Evolutionary conservation across 2,329 filamentous ascomycete species (phyloP).

Genomic region (Xylariales sp.): DNA sequence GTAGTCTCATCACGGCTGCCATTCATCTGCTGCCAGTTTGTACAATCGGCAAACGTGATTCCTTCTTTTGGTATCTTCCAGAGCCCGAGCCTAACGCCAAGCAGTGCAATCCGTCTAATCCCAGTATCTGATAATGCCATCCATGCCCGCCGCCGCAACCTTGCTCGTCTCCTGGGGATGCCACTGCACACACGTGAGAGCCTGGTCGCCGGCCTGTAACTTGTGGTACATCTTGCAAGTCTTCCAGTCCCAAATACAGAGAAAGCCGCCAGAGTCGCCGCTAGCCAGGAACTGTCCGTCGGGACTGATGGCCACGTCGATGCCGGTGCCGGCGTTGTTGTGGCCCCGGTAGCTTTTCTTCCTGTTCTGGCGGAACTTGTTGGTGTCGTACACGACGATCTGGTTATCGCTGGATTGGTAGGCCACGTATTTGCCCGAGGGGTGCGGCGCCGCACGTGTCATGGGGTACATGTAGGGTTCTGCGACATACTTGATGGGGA

Average conservation of each 20-base stretch:
- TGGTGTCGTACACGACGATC: constrained; percentile 90
- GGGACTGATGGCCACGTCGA: constrained; percentile 82
- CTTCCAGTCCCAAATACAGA: constrained; percentile 99
- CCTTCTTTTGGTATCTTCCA: too few relatives aligned
- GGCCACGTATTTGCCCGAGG: constrained; percentile 87
- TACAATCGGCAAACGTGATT: too few relatives aligned
- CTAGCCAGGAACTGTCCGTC: constrained; percentile 88
- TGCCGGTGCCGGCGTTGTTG: constrained; percentile 90
- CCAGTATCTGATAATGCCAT: constrained; percentile 88
- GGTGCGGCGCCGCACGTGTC: constrained; percentile 79
- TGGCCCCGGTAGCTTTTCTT: constrained; percentile 97
- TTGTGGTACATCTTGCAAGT: constrained; percentile 99
- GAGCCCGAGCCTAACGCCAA: too few relatives aligned
- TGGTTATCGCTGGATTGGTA: constrained; percentile 95
- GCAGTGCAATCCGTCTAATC: constrained; percentile 61
- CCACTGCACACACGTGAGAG: constrained; percentile 87
- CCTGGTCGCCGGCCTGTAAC: constrained; percentile 76
- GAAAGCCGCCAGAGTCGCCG: constrained; percentile 82
- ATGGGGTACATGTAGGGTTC: constrained; percentile 98
- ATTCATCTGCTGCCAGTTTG: too few relatives aligned
- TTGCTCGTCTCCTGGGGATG: constrained; percentile 97
- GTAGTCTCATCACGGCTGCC: too few relatives aligned
- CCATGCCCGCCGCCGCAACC: constrained; percentile 83
- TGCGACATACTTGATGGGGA: constrained; percentile 96
- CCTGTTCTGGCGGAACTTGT: constrained; percentile 94